Base-by-base conservation (phyloP, 129 eudicot species). In the Artemisia tridentata region DNA sequence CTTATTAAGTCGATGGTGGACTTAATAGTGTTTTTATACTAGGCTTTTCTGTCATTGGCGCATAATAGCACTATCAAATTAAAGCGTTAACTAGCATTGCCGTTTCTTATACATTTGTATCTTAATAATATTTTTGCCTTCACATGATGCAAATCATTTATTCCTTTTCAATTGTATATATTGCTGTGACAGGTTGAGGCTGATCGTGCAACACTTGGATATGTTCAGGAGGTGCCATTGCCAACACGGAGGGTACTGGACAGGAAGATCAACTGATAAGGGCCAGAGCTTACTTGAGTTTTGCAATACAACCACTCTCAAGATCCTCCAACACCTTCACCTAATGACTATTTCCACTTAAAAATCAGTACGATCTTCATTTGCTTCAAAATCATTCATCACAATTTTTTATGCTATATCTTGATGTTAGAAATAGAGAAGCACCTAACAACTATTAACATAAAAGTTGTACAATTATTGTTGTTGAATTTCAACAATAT, bases 241-340 rank as follows among this genome's bases (percentile, higher is more conserved):
- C 83, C 29, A 73, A 23, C 80, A 31, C 59, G 84, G 16, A 81
- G 78, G 55, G 55, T 46, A 27, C 0, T 76, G 21, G 91, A 95
- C 84, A 80, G 57, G 76, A 95, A 84, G 99, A 95, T 75, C 97
- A 95, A 75, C 68, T 95, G 71, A 81, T 89, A 34, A 95, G 96
- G 83, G 99, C 91, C 67, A 95, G 68, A 84, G 96, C 86, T 38
- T 95, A 90, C 81, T 50, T 95, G 86, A 88, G 70, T 69, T 88
- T 88, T 82, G 82, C 89, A 8, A 75, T 84, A 19, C 70, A n/a
- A n/a, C n/a, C n/a, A n/a, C n/a, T n/a, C n/a, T n/a, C n/a, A n/a
- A n/a, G n/a, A n/a, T n/a, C n/a, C n/a, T n/a, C n/a, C n/a, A n/a
- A n/a, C n/a, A n/a, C n/a, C n/a, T n/a, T n/a, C n/a, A n/a, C n/a